A percentile compares a stretch with the other conserved stretches of the same genome.
Evolutionary conservation across 2,329 filamentous ascomycete genomes (phyloP).

Genomic region (Botryotinia calthae): DNA sequence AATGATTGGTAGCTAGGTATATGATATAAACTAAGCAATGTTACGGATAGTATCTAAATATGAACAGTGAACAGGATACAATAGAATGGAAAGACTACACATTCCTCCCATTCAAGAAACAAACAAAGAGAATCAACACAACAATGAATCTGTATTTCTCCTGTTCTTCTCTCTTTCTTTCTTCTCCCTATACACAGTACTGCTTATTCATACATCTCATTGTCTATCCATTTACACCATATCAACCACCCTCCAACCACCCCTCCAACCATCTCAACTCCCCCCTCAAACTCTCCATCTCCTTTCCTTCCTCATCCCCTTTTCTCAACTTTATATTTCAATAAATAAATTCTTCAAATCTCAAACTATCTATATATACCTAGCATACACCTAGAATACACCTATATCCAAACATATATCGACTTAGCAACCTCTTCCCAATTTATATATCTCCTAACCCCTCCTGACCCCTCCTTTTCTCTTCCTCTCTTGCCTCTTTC

Average conservation of each 20-base stretch:
- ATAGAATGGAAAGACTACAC: too few relatives aligned
- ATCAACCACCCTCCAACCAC: too few relatives aligned
- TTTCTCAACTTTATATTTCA: accelerated
- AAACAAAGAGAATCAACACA: background rate
- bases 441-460: background rate
- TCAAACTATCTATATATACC: background rate
- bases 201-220: background rate
- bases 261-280: background rate
- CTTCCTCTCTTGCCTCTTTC: background rate
- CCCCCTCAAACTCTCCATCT: background rate
- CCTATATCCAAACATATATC: too few relatives aligned
- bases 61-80: background rate
- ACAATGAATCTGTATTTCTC: too few relatives aligned
- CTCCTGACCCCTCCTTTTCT: background rate
- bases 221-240: background rate
- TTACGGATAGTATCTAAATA: background rate
- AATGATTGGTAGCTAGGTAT: background rate
- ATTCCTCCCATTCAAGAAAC: background rate
- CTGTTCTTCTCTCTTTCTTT: background rate
- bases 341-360: background rate
- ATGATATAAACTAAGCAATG: background rate
- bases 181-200: background rate
- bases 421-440: too few relatives aligned
- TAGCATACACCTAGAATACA: too few relatives aligned
- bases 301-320: background rate